Conservation (phyloP, 1,139 yeast species). For the Kurtzmaniella quercitrusa region DNA sequence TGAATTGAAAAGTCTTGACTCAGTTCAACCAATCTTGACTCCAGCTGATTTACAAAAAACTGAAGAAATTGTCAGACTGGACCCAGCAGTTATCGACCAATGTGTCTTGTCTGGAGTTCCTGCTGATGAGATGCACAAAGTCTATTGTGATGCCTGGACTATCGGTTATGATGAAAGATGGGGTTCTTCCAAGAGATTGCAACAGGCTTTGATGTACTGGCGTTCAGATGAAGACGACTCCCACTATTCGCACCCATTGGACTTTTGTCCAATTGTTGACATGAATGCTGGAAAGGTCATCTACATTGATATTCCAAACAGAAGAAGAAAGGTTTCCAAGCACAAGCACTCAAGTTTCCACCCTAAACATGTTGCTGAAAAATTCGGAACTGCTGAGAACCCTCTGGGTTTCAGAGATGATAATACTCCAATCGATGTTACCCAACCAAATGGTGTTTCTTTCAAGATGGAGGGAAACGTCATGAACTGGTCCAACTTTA, state of each 20-base stretch:
- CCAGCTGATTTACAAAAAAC: constrained; percentile 62
- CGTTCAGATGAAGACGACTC: constrained; percentile 76
- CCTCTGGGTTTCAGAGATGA: constrained; percentile 57
- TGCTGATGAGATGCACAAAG: constrained; percentile 59
- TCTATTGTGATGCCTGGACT: constrained; percentile 84
- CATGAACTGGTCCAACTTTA: constrained; percentile 74
- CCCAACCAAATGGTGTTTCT: constrained; percentile 81
- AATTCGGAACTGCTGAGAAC: constrained; percentile 49
- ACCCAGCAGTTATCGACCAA: constrained; percentile 69
- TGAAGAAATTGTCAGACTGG: constrained; percentile 61
- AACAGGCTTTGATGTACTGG: constrained; percentile 78
- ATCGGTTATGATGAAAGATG: constrained; percentile 83
- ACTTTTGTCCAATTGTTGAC: constrained; percentile 79
- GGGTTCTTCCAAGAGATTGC: constrained; percentile 72
- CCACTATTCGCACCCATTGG: constrained; percentile 79
- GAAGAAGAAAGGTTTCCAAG: constrained; percentile 69
- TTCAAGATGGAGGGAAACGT: constrained; percentile 66
- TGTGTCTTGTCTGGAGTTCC: constrained; percentile 69
- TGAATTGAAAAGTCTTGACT: constrained; percentile 47
- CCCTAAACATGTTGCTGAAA: constrained; percentile 58
- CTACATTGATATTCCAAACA: constrained; percentile 68
- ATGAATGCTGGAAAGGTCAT: constrained; percentile 66
- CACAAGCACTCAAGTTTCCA: constrained; percentile 67
- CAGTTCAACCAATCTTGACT: constrained; percentile 72
- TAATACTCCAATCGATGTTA: constrained; percentile 58